Base-by-base conservation (phyloP, 1,139 yeast species). In the Taphrina confusa region DNA sequence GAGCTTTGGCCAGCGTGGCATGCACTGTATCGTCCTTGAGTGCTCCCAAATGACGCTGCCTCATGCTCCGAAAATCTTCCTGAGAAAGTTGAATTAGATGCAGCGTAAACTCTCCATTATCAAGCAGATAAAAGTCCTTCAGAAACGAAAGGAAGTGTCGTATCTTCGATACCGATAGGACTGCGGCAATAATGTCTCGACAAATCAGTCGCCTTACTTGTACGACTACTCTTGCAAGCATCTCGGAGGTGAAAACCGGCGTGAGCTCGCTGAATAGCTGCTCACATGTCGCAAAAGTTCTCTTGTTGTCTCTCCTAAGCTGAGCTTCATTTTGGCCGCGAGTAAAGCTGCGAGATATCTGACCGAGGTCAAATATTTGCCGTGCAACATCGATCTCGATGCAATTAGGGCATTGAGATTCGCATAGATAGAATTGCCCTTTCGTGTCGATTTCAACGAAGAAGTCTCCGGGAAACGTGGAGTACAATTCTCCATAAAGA, bases 21-120 rank as follows among this genome's bases (percentile, higher is more conserved):
- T 47, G 42, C 8, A 47, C 42, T 6, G 40, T 33, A 11, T 18
- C 33, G 33, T 47, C 40, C 42, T 47, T 47, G n/a, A 47, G 18
- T 8, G 31, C 12, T 9, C 52, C 52, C 11, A 47, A 14, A 16
- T 31, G 28, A 11, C 42, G 28, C 14, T 23, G 31, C 9, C 52
- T 28, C 42, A 33, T 47, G 22, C 30, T 47, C n/a, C 31, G 52
- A 22, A 47, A 33, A 9, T 33, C 42, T 5, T 4, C 9, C 36
- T 47, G 40, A n/a, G 42, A 22, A n/a, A 6, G 11, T 12, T 31
- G 27, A 12, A 47, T 47, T 12, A 47, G 28, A 3, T 9, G 28
- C 16, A 31, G 8, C 2, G 52, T 4, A 22, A 47, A 47, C 6
- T 22, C 25, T n/a, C 52, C 42, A 22, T 47, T 33, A 8, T 33